These are phyloP conservation scores for Plasmodium cynomolgi DNA, from an alignment of 169 alveolate genomes.

Conservation along the genomic window DNA sequence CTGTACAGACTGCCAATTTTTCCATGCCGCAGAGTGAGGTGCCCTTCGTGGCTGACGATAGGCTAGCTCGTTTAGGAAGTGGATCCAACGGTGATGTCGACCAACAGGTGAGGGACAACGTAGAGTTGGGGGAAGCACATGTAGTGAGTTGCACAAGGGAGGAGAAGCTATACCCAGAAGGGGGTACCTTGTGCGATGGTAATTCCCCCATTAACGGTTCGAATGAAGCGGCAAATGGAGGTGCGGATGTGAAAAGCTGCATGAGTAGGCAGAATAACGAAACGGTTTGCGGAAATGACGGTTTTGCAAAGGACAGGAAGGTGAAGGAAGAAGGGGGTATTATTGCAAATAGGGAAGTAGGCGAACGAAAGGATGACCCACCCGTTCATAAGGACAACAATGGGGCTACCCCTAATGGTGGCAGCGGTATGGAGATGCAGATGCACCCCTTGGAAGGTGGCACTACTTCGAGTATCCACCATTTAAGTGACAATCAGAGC, in stretches of 20 bases:
- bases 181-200: not conserved
- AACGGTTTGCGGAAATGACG: not conserved
- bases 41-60: not conserved
- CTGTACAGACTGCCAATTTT: not conserved
- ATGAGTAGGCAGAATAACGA: not conserved
- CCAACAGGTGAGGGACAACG: not conserved
- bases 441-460: not conserved
- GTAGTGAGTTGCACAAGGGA: not conserved
- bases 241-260: not conserved
- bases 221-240: not conserved
- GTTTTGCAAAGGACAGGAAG: not conserved
- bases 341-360: not conserved
- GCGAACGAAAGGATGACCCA: not conserved
- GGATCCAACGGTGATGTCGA: not conserved
- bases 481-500: not conserved
- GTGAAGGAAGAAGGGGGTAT: not conserved
- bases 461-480: not conserved
- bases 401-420: not conserved
- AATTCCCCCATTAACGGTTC: not conserved
- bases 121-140: not conserved
- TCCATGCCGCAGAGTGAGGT: not conserved
- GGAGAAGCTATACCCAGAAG: not conserved
- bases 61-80: not conserved
- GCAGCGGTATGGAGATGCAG: not conserved
- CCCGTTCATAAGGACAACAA: not conserved